Evolutionary conservation across 208 protist species (phyloP).

Genomic region (Wallacemonas sp.): DNA sequence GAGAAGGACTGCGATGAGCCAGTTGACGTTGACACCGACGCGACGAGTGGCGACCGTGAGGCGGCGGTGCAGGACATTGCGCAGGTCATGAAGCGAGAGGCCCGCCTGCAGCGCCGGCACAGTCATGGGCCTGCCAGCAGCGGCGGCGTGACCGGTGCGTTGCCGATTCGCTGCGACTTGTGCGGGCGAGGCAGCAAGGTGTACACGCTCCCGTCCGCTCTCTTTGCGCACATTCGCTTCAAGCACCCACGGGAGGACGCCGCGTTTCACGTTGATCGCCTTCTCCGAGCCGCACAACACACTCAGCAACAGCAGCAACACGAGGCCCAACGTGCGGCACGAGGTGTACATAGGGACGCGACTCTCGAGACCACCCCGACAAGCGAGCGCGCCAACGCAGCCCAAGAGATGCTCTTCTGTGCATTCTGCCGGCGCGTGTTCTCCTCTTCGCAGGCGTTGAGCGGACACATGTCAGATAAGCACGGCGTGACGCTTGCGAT

Average conservation of each 20-base stretch:
- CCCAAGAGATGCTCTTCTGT: constrained; percentile 34
- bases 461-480: constrained; percentile 46
- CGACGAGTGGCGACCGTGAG: neutral
- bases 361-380: too few relatives aligned
- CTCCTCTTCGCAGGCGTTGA: constrained; percentile 24
- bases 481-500: constrained; percentile 23
- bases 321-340: neutral
- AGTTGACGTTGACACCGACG: neutral
- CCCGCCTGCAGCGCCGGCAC: neutral
- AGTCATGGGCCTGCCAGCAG: neutral
- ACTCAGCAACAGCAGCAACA: neutral
- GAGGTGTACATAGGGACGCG: neutral
- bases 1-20: neutral
- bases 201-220: constrained; percentile 73
- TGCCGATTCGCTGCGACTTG: constrained; percentile 59
- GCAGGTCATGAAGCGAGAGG: constrained; percentile 31
- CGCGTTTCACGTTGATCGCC: constrained; percentile 68
- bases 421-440: constrained; percentile 49
- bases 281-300: constrained; percentile 41
- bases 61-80: constrained; percentile 11
- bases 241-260: constrained; percentile 79
- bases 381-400: neutral
- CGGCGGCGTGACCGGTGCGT: neutral
- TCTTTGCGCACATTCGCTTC: constrained; percentile 87
- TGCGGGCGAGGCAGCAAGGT: constrained; percentile 42